These are phyloP conservation scores for Skeletonema tropicum DNA, from an alignment of 108 stramenopile genomes.

Conservation along the genomic window DNA sequence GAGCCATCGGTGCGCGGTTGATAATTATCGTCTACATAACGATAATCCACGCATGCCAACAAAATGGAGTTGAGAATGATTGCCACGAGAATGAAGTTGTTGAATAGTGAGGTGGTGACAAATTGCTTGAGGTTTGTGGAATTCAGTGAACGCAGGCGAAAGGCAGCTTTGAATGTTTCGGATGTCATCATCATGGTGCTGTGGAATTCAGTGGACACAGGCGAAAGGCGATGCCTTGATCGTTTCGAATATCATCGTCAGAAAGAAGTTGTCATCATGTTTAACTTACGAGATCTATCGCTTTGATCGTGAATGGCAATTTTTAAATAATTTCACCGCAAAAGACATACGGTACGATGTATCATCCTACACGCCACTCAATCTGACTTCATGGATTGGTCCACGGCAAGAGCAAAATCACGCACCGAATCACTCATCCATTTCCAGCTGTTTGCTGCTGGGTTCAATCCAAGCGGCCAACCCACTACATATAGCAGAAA, in stretches of 20 bases:
- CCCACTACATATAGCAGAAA: constrained; percentile 29
- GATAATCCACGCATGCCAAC: constrained; percentile 44
- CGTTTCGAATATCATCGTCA: no score
- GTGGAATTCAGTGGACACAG: no score
- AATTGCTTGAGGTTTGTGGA: background rate
- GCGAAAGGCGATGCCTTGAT: no score
- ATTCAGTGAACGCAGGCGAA: no score
- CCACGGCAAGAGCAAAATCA: constrained; percentile 65
- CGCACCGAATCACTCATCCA: constrained; percentile 78
- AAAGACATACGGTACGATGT: no score
- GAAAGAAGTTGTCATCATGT: no score
- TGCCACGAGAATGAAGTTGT: constrained; percentile 29
- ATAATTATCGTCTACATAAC: constrained; percentile 30
- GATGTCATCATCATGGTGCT: no score
- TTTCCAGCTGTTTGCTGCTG: constrained; percentile 58
- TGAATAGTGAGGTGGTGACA: constrained; percentile 28
- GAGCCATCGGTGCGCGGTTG: constrained; percentile 33
- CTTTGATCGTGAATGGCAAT: no score
- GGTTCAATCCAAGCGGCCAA: constrained; percentile 76
- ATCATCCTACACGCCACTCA: background rate
- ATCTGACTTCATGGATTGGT: constrained; percentile 4
- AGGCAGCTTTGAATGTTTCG: no score
- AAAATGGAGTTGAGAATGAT: constrained; percentile 40
- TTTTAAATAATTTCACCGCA: no score
- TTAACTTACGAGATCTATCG: no score